phyloP scores from a whole-genome alignment of 2,329 filamentous ascomycete genomes.

The Ilyonectria sp. region DNA sequence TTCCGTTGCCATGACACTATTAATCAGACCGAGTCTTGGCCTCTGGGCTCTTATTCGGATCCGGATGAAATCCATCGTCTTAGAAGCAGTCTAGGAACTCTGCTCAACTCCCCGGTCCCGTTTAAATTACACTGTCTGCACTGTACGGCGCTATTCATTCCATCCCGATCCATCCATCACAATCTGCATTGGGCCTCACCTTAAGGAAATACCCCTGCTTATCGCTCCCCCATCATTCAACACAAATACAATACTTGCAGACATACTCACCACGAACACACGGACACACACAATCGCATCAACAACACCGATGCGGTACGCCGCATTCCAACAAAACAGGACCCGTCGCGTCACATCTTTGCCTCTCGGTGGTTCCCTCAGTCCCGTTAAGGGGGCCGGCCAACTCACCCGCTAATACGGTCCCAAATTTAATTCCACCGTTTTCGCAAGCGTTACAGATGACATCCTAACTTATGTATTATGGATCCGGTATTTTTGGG shows the following conservation, averaged over 20 bases:
- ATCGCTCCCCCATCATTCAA: slow-evolving; percentile 31
- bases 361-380: not conserved
- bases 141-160: not conserved
- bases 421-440: slow-evolving; percentile 8
- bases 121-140: slow-evolving; percentile 3
- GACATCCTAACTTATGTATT: not conserved
- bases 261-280: slow-evolving; percentile 1
- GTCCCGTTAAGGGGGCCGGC: not conserved
- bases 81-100: slow-evolving; percentile 8
- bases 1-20: slow-evolving; percentile 21
- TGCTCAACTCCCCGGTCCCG: not conserved
- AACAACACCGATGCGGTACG: not conserved
- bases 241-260: slow-evolving; percentile 3
- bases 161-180: slow-evolving; percentile 17
- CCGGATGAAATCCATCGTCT: slow-evolving; percentile 1
- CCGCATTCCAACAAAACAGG: slow-evolving; percentile 9
- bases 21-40: slow-evolving; percentile 3
- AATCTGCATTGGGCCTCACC: slow-evolving; percentile 16
- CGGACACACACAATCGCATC: not conserved
- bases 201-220: slow-evolving; percentile 15
- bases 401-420: not conserved
- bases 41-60: slow-evolving; percentile 9
- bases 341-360: not conserved
- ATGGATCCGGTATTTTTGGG: not conserved
- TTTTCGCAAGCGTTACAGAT: not conserved